A percentile compares a stretch with the other conserved stretches of the same genome.
These are phyloP conservation scores for Trichoderma sp. DNA, from an alignment of 2,329 filamentous ascomycete species.

Conservation along the genomic window DNA sequence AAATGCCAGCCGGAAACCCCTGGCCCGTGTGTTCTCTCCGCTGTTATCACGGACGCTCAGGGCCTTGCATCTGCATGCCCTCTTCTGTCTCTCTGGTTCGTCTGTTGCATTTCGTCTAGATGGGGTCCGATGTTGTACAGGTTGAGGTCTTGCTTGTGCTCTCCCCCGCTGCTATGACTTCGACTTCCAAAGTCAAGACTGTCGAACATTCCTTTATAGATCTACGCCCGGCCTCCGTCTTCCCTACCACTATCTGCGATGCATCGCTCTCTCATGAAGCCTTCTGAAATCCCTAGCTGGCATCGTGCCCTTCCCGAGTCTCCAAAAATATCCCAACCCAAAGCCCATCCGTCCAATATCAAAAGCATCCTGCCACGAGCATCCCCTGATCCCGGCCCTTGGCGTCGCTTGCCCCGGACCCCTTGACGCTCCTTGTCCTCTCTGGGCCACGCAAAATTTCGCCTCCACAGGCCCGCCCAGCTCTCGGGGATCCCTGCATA, in stretches of 20 bases:
- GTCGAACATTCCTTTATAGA: too few relatives aligned
- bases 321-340: neutral
- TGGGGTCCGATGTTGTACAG: neutral
- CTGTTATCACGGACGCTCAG: neutral
- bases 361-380: neutral
- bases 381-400: slow-evolving; percentile 14
- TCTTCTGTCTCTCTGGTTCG: neutral
- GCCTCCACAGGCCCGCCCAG: slow-evolving; percentile 19
- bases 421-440: slow-evolving; percentile 11
- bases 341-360: neutral
- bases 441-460: slow-evolving; percentile 21
- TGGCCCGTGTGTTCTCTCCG: slow-evolving; percentile 16
- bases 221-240: too few relatives aligned
- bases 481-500: slow-evolving; percentile 16
- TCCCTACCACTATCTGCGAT: too few relatives aligned
- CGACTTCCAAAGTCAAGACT: too few relatives aligned
- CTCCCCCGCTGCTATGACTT: too few relatives aligned
- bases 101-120: neutral
- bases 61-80: neutral
- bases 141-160: neutral
- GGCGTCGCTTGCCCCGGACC: neutral
- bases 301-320: neutral
- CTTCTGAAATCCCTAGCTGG: too few relatives aligned
- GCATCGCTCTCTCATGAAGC: too few relatives aligned
- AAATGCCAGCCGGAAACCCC: neutral